These are phyloP conservation scores for Aspergillus piperis DNA, from an alignment of 2,329 filamentous ascomycete species.

Conservation along the genomic window DNA sequence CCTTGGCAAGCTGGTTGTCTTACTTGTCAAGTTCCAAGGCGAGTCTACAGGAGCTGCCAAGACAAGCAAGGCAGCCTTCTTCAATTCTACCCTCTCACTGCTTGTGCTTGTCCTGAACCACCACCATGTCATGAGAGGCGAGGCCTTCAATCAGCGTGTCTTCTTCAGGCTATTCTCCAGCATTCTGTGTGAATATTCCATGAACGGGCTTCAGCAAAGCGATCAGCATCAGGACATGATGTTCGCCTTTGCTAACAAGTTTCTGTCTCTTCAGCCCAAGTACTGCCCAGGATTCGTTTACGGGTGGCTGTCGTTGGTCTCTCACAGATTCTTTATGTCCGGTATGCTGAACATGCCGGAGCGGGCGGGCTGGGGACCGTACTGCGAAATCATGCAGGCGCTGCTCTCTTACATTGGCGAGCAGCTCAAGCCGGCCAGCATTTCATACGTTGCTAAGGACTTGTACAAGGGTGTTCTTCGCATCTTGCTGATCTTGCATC, in stretches of 20 bases:
- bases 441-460: slow-evolving; percentile 71
- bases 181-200: slow-evolving; percentile 73
- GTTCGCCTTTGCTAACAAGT: slow-evolving; percentile 68
- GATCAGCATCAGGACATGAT: slow-evolving; percentile 69
- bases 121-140: slow-evolving; percentile 77
- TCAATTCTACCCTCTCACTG: slow-evolving; percentile 78
- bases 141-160: slow-evolving; percentile 81
- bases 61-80: slow-evolving; percentile 66
- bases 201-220: slow-evolving; percentile 59
- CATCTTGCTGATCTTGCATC: slow-evolving; percentile 80
- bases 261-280: slow-evolving; percentile 73
- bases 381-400: slow-evolving; percentile 71
- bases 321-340: slow-evolving; percentile 83
- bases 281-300: slow-evolving; percentile 82
- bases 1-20: slow-evolving; percentile 75
- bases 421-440: slow-evolving; percentile 71
- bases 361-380: slow-evolving; percentile 72
- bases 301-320: slow-evolving; percentile 78
- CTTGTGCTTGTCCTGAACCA: slow-evolving; percentile 79
- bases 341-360: slow-evolving; percentile 69
- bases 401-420: slow-evolving; percentile 75
- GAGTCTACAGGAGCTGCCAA: slow-evolving; percentile 61
- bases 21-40: slow-evolving; percentile 72
- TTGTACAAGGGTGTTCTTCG: slow-evolving; percentile 83
- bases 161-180: slow-evolving; percentile 89